These are phyloP conservation scores for Larix sibirica DNA, from an alignment of 83 land plant species.

Conservation along the genomic window DNA sequence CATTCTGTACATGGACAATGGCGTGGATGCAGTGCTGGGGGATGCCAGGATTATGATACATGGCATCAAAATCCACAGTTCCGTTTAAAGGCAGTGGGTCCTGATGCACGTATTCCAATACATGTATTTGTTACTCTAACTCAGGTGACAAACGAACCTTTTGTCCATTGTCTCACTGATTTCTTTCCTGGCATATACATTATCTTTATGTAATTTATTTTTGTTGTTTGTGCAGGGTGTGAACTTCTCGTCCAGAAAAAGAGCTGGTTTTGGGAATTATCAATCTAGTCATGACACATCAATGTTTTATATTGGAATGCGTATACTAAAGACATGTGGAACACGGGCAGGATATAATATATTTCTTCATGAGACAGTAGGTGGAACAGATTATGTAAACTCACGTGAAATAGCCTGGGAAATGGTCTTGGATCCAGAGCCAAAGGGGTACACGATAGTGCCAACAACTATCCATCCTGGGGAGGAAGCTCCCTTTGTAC, in stretches of 20 bases:
- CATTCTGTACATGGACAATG: slow-evolving; percentile 95
- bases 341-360: slow-evolving; percentile 92
- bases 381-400: slow-evolving; percentile 97
- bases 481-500: slow-evolving; percentile 98
- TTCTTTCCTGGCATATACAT: neutral
- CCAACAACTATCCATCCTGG: slow-evolving; percentile 95
- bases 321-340: slow-evolving; percentile 94
- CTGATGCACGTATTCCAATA: slow-evolving; percentile 85
- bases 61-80: slow-evolving; percentile 99
- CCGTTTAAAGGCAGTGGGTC: slow-evolving; percentile 81
- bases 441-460: slow-evolving; percentile 98
- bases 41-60: slow-evolving; percentile 90
- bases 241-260: slow-evolving; percentile 74
- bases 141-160: slow-evolving; percentile 54
- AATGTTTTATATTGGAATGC: slow-evolving; percentile 95
- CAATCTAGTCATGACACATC: slow-evolving; percentile 89
- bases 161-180: neutral
- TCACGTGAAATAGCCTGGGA: slow-evolving; percentile 98
- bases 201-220: neutral
- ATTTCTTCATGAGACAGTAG: slow-evolving; percentile 94
- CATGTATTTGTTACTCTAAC: slow-evolving; percentile 98
- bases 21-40: slow-evolving; percentile 98
- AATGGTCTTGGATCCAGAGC: slow-evolving; percentile 98
- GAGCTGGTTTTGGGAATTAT: slow-evolving; percentile 79
- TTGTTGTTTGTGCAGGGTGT: slow-evolving; percentile 62